These are phyloP conservation scores for Aurantiochytrium sp. DNA, from an alignment of 108 stramenopile genomes.

Conservation along the genomic window DNA sequence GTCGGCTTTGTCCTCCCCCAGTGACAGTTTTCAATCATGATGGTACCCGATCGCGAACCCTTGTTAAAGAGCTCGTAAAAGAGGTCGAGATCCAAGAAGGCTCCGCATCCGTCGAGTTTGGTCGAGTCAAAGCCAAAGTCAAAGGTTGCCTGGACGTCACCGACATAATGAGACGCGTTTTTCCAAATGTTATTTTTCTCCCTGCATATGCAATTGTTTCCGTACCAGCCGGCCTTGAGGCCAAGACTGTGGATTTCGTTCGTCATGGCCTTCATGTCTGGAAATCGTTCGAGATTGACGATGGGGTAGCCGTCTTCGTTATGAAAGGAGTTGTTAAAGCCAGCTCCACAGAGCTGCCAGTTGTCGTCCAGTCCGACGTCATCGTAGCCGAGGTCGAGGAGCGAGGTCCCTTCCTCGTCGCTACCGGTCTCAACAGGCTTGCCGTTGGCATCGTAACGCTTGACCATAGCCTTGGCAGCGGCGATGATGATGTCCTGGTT, in stretches of 20 bases:
- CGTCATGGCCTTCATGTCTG: constrained; percentile 37
- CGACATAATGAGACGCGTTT: constrained; percentile 18
- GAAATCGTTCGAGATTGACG: constrained; percentile 32
- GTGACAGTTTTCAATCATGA: constrained; percentile 46
- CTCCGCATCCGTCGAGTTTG: constrained; percentile 44
- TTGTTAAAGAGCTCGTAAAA: constrained; percentile 24
- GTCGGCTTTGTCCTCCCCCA: constrained; percentile 21
- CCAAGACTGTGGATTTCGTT: constrained; percentile 34
- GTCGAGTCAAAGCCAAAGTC: constrained; percentile 34
- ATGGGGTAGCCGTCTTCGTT: constrained; percentile 35
- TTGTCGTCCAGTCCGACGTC: constrained; percentile 50
- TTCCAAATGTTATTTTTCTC: constrained; percentile 8
- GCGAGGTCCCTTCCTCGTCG: neutral
- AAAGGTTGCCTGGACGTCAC: constrained; percentile 38
- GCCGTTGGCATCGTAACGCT: neutral
- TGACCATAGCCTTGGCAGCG: neutral
- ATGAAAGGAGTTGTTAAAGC: constrained; percentile 25
- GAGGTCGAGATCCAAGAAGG: constrained; percentile 16
- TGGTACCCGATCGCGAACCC: neutral
- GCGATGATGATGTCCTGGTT: neutral
- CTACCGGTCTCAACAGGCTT: neutral
- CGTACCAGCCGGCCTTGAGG: constrained; percentile 49
- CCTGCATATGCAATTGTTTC: constrained; percentile 46
- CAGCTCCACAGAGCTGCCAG: constrained; percentile 36
- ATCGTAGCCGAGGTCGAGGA: constrained; percentile 42